A percentile compares a stretch with the other conserved stretches of the same genome.
These are phyloP conservation scores for Salvia sclarea DNA, from an alignment of 305 asterid genomes.

Conservation along the genomic window DNA sequence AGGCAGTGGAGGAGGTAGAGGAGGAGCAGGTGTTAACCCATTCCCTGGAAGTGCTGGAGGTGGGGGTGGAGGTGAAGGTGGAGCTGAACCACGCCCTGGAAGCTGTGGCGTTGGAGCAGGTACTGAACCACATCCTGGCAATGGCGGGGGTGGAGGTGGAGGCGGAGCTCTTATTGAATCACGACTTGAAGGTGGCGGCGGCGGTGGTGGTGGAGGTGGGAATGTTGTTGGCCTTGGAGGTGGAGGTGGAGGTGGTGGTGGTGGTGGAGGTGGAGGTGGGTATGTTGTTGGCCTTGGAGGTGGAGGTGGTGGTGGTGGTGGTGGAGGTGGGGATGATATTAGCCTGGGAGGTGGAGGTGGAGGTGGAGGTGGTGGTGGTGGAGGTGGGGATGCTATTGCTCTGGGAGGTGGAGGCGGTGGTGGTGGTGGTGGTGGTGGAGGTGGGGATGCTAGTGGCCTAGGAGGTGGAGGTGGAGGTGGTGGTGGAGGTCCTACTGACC, in stretches of 20 bases:
- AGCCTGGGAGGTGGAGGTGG: constrained; percentile 19
- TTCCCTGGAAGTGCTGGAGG: constrained; percentile 30
- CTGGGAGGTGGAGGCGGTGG: not conserved
- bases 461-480: constrained; percentile 25
- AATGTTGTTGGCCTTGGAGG: constrained; percentile 33
- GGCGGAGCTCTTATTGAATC: too few relatives aligned
- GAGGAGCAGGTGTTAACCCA: constrained; percentile 38
- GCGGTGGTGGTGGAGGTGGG: constrained; percentile 55
- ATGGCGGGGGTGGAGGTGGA: constrained; percentile 38
- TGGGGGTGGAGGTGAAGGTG: constrained; percentile 23
- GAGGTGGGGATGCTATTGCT: not conserved
- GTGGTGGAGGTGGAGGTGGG: constrained; percentile 55
- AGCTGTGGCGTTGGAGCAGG: constrained; percentile 19
- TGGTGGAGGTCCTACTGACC: constrained; percentile 29
- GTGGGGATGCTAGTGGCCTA: not conserved
- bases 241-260: too few relatives aligned
- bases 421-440: constrained; percentile 36
- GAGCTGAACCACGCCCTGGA: constrained; percentile 26
- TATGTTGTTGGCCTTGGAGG: constrained; percentile 33
- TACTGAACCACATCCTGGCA: constrained; percentile 9
- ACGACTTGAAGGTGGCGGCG: too few relatives aligned
- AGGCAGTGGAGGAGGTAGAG: constrained; percentile 46
- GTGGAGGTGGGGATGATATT: constrained; percentile 33
- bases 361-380: constrained; percentile 6
- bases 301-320: constrained; percentile 37